Evolutionary conservation across 2,329 filamentous ascomycete genomes (phyloP), one percentile per base, ranked within the genome.

Genomic region (Fusarium aywerte): DNA sequence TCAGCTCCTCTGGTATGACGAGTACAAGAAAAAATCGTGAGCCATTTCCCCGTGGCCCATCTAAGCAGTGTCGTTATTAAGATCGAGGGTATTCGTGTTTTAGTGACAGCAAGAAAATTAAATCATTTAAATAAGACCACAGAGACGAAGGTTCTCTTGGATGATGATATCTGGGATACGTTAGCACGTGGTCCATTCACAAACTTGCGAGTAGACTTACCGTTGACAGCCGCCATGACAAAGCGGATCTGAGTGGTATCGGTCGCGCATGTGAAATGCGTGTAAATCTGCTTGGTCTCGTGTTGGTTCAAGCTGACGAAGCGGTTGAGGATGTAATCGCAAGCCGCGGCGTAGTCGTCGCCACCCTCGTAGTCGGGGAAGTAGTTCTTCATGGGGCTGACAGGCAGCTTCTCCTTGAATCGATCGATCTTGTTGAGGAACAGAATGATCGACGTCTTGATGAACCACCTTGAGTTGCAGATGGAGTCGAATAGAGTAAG

Each of bases 281-380:
- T 99, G 86, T 99, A 99, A 80, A 99, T 98, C 81, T 99, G 96
- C 86, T 99, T 99, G 55, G 93, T 97, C 84, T 98, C 96, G 79
- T 97, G 95, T 82, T 98, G 96, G 84, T 99, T 99, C 78, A 99
- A 85, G 78, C 92, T 96, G 75, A 98, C 96, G 81, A 99, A 99
- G 78, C 96, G 89, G 87, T 98, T 98, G 66, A 99, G 88, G 76
- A 99, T 98, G 83, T 99, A 99, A 80, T 99, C 95, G 83, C 96
- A 99, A 35, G 96, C 96, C 50, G 93, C 91, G 38, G 91, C 90
- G 77, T 99, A 99, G 81, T 99, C 95, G 73, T 97, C 91, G 73
- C 96, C 96, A 71, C 95, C 92, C 83, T 98, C 95, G 80, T 93
- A 96, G 76, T 96, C 92, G 38, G 92, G 91, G 84, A 95, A 95